Conservation (phyloP, 768 basidiomycete species). For the Saitozyma sp. region DNA sequence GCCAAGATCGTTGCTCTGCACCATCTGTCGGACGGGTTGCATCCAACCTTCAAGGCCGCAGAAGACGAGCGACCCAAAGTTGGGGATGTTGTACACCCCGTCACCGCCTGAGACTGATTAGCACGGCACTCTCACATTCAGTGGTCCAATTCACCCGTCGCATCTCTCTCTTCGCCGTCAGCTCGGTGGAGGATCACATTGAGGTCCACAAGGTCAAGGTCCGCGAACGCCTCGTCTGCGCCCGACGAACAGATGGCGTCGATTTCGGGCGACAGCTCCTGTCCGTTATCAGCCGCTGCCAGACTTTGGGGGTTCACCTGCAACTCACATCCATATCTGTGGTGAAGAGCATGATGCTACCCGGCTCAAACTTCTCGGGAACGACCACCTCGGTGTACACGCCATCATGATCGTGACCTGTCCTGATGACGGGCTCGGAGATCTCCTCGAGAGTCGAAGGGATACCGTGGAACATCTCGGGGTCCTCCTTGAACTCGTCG, state of each 20-base stretch:
- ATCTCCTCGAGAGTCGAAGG: slow-evolving; percentile 69
- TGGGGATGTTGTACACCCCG: slow-evolving; percentile 80
- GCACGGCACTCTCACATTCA: neutral
- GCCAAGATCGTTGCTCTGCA: slow-evolving; percentile 87
- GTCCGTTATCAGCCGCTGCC: neutral
- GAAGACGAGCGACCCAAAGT: slow-evolving; percentile 72
- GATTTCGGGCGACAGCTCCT: slow-evolving; percentile 66
- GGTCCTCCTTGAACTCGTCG: slow-evolving; percentile 60
- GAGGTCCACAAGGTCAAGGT: slow-evolving; percentile 79
- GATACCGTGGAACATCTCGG: slow-evolving; percentile 67
- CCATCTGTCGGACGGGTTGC: slow-evolving; percentile 78
- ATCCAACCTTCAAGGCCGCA: slow-evolving; percentile 99
- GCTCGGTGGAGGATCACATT: slow-evolving; percentile 83
- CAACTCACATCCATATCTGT: slow-evolving; percentile 66
- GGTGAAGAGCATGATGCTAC: slow-evolving; percentile 88
- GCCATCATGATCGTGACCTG: slow-evolving; percentile 67
- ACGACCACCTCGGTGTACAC: slow-evolving; percentile 75
- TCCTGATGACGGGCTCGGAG: slow-evolving; percentile 61
- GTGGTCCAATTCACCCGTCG: slow-evolving; percentile 57
- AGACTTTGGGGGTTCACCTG: neutral
- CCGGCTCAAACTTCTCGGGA: slow-evolving; percentile 91
- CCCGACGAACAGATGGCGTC: slow-evolving; percentile 72
- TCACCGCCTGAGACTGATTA: slow-evolving; percentile 57
- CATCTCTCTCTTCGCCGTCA: slow-evolving; percentile 88
- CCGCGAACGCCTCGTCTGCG: slow-evolving; percentile 69